These are phyloP conservation scores for Salix caprea DNA, from an alignment of 345 rosid species.

Conservation along the genomic window DNA sequence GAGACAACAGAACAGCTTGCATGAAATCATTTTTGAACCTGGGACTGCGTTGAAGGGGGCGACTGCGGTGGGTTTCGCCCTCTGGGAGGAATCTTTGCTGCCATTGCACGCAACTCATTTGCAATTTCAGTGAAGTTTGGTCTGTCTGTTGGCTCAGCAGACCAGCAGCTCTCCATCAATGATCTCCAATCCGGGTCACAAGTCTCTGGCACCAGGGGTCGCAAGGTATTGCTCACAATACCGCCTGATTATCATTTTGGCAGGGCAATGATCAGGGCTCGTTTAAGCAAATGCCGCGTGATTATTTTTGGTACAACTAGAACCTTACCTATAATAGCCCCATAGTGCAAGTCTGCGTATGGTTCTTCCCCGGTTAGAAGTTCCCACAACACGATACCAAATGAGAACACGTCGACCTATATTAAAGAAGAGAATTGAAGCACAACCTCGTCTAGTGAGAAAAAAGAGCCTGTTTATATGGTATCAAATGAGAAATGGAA, in stretches of 20 bases:
- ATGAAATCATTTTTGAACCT: constrained; percentile 9
- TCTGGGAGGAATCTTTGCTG: constrained; percentile 42
- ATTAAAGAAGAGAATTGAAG: neutral
- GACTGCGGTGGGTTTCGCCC: constrained; percentile 37
- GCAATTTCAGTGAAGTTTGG: constrained; percentile 58
- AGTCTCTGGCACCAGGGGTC: constrained; percentile 53
- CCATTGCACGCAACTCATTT: constrained; percentile 45
- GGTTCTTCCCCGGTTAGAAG: constrained; percentile 71
- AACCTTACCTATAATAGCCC: constrained; percentile 56
- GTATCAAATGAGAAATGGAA: neutral
- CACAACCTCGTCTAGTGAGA: neutral
- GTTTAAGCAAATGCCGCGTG: neutral
- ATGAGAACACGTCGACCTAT: constrained; percentile 69
- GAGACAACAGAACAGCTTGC: neutral
- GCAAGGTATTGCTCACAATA: constrained; percentile 62
- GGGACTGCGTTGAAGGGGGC: constrained; percentile 11
- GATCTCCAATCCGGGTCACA: constrained; percentile 60
- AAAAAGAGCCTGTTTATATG: neutral
- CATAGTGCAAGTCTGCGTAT: constrained; percentile 62
- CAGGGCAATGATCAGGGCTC: neutral
- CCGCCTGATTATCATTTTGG: constrained; percentile 41
- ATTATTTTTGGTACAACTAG: neutral
- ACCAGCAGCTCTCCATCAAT: constrained; percentile 75
- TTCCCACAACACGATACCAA: constrained; percentile 67
- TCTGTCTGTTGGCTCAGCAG: constrained; percentile 59